Conservation (phyloP, 352 stramenopile species). For the Phytophthora pini region DNA sequence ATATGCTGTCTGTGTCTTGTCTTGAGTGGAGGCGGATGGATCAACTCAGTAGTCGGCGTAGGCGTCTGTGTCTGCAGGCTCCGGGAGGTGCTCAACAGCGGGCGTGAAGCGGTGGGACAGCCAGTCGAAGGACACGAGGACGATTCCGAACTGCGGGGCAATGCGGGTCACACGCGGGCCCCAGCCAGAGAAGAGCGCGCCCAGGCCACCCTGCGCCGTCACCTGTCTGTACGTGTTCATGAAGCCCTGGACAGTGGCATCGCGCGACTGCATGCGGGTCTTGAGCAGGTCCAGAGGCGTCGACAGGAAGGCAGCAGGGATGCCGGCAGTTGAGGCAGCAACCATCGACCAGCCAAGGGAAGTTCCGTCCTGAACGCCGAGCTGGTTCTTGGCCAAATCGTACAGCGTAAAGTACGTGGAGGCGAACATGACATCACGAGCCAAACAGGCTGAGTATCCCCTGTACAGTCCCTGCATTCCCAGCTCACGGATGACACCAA, state of each 20-base stretch:
- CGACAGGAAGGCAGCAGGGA: conserved; percentile 78
- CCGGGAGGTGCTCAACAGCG: conserved; percentile 11
- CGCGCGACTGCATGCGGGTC: conserved; percentile 81
- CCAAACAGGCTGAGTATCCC: conserved; percentile 75
- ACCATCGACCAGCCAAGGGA: conserved; percentile 79
- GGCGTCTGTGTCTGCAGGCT: conserved; percentile 33
- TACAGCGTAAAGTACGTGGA: conserved; percentile 86
- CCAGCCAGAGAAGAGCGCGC: conserved; percentile 73
- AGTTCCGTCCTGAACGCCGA: conserved; percentile 69
- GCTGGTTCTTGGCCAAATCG: conserved; percentile 68
- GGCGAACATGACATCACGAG: conserved; percentile 78
- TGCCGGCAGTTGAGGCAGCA: conserved; percentile 69
- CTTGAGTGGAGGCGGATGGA: background rate
- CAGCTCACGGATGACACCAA: conserved; percentile 67
- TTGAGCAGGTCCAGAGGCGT: conserved; percentile 82
- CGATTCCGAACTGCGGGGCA: conserved; percentile 83
- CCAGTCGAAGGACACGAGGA: conserved; percentile 85
- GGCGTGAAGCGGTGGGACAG: conserved; percentile 69
- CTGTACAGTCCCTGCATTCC: conserved; percentile 72
- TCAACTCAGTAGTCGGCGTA: conserved; percentile 43
- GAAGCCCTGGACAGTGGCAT: conserved; percentile 50
- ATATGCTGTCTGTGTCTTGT: conserved; percentile 20
- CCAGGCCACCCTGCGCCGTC: conserved; percentile 53
- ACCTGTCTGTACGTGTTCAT: conserved; percentile 62
- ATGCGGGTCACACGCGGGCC: conserved; percentile 76